Evolutionary conservation across 164 flowering plant species (phyloP).

Genomic region (Tinospora cordifolia): DNA sequence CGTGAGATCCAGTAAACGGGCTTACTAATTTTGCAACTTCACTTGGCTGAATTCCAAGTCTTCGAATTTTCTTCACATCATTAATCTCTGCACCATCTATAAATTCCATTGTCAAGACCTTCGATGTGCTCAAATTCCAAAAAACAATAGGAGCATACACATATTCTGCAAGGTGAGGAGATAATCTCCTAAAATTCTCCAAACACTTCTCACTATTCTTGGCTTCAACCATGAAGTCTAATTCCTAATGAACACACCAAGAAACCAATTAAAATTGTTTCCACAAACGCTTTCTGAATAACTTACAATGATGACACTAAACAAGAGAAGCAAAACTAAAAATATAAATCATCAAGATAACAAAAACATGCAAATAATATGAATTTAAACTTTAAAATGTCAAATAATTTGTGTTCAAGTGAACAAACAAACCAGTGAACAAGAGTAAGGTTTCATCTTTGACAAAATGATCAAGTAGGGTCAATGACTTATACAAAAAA

Average conservation of each 20-base stretch:
- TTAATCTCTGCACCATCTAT: constrained; percentile 78
- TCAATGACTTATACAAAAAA: not conserved
- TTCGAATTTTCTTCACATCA: constrained; percentile 58
- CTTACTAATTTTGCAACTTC: constrained; percentile 83
- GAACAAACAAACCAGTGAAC: not conserved
- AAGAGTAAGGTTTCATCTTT: not conserved
- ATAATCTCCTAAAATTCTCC: constrained; percentile 72
- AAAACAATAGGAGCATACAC: constrained; percentile 79
- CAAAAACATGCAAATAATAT: too few relatives aligned
- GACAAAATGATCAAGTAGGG: not conserved
- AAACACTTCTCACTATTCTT: constrained; percentile 81
- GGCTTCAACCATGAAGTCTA: constrained; percentile 84
- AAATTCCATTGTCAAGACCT: constrained; percentile 84
- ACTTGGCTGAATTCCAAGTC: constrained; percentile 60
- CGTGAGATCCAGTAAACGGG: constrained; percentile 3
- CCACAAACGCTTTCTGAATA: not conserved
- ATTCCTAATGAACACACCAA: constrained; percentile 48
- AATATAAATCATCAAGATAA: not conserved
- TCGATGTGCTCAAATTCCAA: constrained; percentile 86
- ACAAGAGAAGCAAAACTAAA: not conserved
- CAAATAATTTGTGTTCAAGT: too few relatives aligned
- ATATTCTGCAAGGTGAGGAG: constrained; percentile 73
- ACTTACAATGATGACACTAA: constrained; percentile 6
- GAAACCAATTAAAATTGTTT: constrained; percentile 10
- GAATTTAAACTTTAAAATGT: too few relatives aligned